Conservation (phyloP, 441 rosid genomes). For the Pelargonium myrrhifolium region DNA sequence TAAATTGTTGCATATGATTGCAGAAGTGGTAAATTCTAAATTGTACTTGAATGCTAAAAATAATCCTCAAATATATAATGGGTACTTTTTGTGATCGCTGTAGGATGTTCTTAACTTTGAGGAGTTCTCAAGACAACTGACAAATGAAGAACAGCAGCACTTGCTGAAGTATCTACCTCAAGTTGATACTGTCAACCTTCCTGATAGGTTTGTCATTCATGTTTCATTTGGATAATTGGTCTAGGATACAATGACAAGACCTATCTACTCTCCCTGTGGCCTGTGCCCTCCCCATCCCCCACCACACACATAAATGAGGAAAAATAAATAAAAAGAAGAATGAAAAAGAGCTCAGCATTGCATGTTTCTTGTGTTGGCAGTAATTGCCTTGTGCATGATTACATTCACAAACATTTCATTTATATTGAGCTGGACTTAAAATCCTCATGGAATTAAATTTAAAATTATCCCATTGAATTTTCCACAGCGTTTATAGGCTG, state of each 20-base stretch:
- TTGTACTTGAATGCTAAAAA: not conserved
- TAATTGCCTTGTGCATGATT: too few species aligned
- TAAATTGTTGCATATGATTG: not conserved
- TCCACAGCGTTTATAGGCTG: not conserved
- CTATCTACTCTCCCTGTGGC: not conserved
- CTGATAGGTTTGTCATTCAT: constrained; percentile 42
- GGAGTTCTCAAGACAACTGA: constrained; percentile 53
- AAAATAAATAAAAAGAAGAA: too few species aligned
- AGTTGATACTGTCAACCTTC: constrained; percentile 44
- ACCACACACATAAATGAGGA: too few species aligned
- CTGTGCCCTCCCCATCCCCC: too few species aligned
- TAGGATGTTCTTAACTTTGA: constrained; percentile 77
- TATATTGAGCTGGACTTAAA: not conserved
- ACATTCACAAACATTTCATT: too few species aligned
- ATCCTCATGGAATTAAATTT: not conserved
- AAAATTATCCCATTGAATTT: not conserved
- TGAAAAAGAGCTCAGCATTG: not conserved
- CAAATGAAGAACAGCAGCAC: constrained; percentile 67
- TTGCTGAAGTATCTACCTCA: constrained; percentile 64
- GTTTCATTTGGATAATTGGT: not conserved
- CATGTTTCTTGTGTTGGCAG: not conserved
- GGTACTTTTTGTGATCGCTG: constrained; percentile 16
- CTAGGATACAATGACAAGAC: not conserved
- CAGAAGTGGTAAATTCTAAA: not conserved
- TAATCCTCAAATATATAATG: not conserved